Evolutionary conservation across 306 rosid genomes (phyloP).

Genomic region (Castanopsis chinensis): DNA sequence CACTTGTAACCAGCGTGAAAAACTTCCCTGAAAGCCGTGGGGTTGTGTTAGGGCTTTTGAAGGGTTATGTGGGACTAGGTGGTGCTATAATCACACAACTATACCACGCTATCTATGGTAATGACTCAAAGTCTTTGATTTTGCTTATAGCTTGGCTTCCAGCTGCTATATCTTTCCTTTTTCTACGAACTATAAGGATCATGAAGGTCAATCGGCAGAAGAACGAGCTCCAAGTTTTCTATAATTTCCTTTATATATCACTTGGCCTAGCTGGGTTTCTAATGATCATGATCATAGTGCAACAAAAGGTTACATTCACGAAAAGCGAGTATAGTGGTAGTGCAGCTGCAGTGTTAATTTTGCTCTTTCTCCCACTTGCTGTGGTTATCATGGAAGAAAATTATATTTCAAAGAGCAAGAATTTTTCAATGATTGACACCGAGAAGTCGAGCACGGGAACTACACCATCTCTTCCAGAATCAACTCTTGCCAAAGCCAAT

Average conservation of each 20-base stretch:
- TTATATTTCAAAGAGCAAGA: conserved; percentile 18
- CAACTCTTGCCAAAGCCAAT: not conserved
- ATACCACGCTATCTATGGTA: conserved; percentile 53
- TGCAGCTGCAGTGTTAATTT: conserved; percentile 41
- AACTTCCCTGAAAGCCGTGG: conserved; percentile 72
- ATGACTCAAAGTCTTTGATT: conserved; percentile 47
- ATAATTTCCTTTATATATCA: conserved; percentile 54
- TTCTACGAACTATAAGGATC: conserved; percentile 48
- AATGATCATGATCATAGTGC: conserved; percentile 45
- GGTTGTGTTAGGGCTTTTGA: conserved; percentile 55
- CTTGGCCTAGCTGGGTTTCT: conserved; percentile 66
- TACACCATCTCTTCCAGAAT: not conserved
- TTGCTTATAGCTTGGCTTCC: conserved; percentile 76
- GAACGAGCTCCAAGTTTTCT: conserved; percentile 55
- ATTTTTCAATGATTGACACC: not conserved
- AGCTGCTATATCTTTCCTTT: conserved; percentile 48
- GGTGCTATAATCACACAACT: conserved; percentile 72
- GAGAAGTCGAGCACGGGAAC: conserved; percentile 13
- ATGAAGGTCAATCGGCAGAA: conserved; percentile 34
- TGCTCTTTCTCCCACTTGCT: conserved; percentile 56
- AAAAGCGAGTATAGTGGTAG: conserved; percentile 44
- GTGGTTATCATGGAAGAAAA: conserved; percentile 49
- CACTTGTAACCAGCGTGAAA: conserved; percentile 66
- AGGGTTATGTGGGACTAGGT: conserved; percentile 67
- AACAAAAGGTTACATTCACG: conserved; percentile 32